Conservation (phyloP, 1,284 basidiomycete genomes). For the Rhodotorula sp. region DNA sequence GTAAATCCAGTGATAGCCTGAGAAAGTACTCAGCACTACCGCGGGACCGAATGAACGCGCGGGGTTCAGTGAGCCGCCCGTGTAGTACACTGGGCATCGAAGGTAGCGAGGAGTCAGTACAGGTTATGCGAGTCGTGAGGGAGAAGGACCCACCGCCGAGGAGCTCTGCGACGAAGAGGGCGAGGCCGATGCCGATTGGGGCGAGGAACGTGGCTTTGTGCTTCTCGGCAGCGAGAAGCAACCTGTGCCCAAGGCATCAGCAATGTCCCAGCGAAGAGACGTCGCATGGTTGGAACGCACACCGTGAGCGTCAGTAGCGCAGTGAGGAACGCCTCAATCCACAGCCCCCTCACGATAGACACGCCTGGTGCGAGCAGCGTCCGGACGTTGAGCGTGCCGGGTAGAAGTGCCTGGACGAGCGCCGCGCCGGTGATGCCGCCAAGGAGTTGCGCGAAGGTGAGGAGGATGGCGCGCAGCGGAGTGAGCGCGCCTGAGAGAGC, state of each 20-base stretch:
- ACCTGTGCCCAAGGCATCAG: slow-evolving; percentile 29
- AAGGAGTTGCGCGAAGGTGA: slow-evolving; percentile 55
- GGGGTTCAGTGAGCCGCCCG: slow-evolving; percentile 10
- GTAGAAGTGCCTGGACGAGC: slow-evolving; percentile 21
- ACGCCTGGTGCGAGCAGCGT: slow-evolving; percentile 14
- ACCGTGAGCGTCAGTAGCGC: slow-evolving; percentile 56
- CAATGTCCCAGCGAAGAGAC: slow-evolving; percentile 22
- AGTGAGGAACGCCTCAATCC: slow-evolving; percentile 47
- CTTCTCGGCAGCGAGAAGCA: slow-evolving; percentile 49
- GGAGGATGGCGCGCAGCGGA: slow-evolving; percentile 65
- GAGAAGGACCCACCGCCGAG: slow-evolving; percentile 54
- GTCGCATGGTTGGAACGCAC: slow-evolving; percentile 48
- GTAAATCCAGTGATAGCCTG: slow-evolving; percentile 53
- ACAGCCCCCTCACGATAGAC: slow-evolving; percentile 13
- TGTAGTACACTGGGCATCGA: slow-evolving; percentile 18
- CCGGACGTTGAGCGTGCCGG: slow-evolving; percentile 25
- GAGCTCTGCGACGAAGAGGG: slow-evolving; percentile 67
- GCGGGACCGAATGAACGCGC: slow-evolving; percentile 67
- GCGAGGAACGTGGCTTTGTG: slow-evolving; percentile 70
- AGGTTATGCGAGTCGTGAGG: too few species aligned
- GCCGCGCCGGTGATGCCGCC: slow-evolving; percentile 45
- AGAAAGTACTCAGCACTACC: slow-evolving; percentile 62
- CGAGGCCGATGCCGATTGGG: slow-evolving; percentile 64
- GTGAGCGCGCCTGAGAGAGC: slow-evolving; percentile 63
- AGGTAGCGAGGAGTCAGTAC: too few species aligned